A percentile compares a stretch with the other conserved stretches of the same genome.
These are phyloP conservation scores for Sporothrix schenckii DNA, from an alignment of 2,329 filamentous ascomycete species.

Conservation along the genomic window DNA sequence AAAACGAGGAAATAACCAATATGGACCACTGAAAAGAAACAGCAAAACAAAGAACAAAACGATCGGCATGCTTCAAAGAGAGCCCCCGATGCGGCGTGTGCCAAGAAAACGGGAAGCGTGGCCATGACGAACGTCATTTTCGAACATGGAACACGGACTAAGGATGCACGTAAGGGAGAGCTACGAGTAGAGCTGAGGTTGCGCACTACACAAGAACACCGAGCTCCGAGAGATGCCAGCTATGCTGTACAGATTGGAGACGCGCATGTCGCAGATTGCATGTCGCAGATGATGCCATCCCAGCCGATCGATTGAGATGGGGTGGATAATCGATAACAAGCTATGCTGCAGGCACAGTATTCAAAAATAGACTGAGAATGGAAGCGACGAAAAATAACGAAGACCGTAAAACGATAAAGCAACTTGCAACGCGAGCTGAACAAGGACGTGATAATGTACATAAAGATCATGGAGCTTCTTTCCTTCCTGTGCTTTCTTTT, in stretches of 20 bases:
- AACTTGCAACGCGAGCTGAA: constrained; percentile 9
- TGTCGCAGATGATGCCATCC: constrained; percentile 7
- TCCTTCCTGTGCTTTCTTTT: neutral
- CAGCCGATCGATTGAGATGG: neutral
- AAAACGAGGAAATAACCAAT: constrained; percentile 1
- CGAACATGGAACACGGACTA: neutral
- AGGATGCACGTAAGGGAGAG: neutral
- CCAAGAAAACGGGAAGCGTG: constrained; percentile 2
- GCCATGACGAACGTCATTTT: constrained; percentile 21
- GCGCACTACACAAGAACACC: no score
- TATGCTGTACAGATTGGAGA: no score
- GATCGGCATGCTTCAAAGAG: neutral
- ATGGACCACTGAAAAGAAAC: neutral
- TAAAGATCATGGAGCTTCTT: neutral
- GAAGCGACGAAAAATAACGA: neutral
- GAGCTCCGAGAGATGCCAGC: no score
- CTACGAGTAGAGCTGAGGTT: neutral
- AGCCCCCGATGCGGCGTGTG: no score
- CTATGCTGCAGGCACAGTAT: neutral
- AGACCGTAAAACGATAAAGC: neutral
- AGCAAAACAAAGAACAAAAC: neutral
- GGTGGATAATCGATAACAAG: no score
- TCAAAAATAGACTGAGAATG: neutral
- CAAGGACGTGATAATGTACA: constrained; percentile 13
- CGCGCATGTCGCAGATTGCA: neutral